phyloP scores from a whole-genome alignment of 176 grass and related monocot genomes.

The Eremochloa ophiuroides region DNA sequence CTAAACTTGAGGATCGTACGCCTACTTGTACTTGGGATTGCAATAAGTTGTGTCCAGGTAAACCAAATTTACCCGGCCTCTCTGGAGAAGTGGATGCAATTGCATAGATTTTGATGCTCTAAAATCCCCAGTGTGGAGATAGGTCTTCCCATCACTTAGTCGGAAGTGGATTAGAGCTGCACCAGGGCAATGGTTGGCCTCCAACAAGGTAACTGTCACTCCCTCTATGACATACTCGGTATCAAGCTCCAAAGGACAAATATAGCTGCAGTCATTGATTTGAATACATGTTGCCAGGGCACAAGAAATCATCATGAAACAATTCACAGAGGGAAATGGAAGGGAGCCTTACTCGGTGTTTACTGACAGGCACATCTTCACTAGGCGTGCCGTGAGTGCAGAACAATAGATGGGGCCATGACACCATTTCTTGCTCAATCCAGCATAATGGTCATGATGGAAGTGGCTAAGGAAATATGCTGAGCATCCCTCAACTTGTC shows the following conservation, averaged over 20 bases:
- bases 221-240: slow-evolving; percentile 59
- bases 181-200: slow-evolving; percentile 81
- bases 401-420: slow-evolving; percentile 80
- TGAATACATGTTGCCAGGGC: neutral
- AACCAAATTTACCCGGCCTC: slow-evolving; percentile 51
- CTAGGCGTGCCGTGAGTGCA: slow-evolving; percentile 56
- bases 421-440: slow-evolving; percentile 70
- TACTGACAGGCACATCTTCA: slow-evolving; percentile 62
- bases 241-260: slow-evolving; percentile 59
- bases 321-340: neutral
- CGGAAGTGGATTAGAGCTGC: slow-evolving; percentile 58
- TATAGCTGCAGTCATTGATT: slow-evolving; percentile 41
- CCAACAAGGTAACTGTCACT: slow-evolving; percentile 54
- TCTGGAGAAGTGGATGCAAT: slow-evolving; percentile 51
- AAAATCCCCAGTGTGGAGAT: slow-evolving; percentile 78
- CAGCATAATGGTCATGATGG: slow-evolving; percentile 68
- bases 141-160: slow-evolving; percentile 50
- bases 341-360: slow-evolving; percentile 35
- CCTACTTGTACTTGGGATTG: slow-evolving; percentile 74
- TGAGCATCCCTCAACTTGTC: slow-evolving; percentile 44
- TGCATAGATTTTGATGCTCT: slow-evolving; percentile 67
- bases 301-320: neutral
- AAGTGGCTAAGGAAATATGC: slow-evolving; percentile 80
- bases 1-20: slow-evolving; percentile 7
- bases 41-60: slow-evolving; percentile 84